A percentile compares a stretch with the other conserved stretches of the same genome.
These are phyloP conservation scores for Pseudopithomyces chartarum DNA, from an alignment of 2,329 filamentous ascomycete species.

Conservation along the genomic window DNA sequence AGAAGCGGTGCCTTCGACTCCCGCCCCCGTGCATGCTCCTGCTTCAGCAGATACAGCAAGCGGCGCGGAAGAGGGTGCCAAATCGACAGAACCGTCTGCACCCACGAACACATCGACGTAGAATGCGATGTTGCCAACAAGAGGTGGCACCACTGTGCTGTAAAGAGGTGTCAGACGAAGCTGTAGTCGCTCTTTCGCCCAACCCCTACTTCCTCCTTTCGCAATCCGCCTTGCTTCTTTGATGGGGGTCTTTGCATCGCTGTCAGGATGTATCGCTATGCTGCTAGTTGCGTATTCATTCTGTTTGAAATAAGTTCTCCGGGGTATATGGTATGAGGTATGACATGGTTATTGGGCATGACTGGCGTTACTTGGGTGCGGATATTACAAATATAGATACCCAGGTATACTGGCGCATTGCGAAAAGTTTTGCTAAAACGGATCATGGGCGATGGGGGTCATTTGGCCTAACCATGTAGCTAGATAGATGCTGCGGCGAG, in stretches of 20 bases:
- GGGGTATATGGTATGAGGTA: not conserved
- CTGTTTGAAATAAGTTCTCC: no score
- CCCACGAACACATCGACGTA: not conserved
- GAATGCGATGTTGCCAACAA: not conserved
- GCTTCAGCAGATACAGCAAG: slow-evolving; percentile 10
- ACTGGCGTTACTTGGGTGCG: not conserved
- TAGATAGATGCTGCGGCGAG: not conserved
- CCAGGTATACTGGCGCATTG: not conserved
- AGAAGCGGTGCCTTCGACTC: slow-evolving; percentile 15
- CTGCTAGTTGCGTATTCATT: not conserved
- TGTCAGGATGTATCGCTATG: not conserved
- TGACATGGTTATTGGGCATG: not conserved
- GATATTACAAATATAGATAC: slow-evolving; percentile 1
- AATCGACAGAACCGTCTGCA: slow-evolving; percentile 9
- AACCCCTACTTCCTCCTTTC: not conserved
- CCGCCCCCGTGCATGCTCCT: not conserved
- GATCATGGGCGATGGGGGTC: not conserved
- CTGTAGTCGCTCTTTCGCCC: no score
- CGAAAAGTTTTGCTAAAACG: not conserved
- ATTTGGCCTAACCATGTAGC: not conserved
- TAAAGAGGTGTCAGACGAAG: no score
- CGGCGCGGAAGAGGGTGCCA: slow-evolving; percentile 14
- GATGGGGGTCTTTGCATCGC: not conserved
- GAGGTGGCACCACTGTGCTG: no score
- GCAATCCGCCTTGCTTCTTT: no score